Evolutionary conservation across 352 stramenopile genomes (phyloP), one percentile per base, ranked within the genome.

Genomic region (Pythium brachiatum): DNA sequence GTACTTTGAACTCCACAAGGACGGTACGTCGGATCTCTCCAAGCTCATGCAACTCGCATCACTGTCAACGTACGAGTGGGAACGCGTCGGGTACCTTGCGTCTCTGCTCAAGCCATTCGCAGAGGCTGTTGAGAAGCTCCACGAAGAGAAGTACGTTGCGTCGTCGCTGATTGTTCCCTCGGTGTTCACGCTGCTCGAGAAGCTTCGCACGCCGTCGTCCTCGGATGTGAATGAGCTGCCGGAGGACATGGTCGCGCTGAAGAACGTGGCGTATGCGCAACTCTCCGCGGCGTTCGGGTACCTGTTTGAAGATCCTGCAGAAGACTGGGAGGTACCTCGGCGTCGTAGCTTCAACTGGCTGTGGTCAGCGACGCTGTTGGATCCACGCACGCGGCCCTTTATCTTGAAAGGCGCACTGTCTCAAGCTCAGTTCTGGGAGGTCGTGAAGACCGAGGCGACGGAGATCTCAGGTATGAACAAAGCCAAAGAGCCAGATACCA

Each of bases 111-210:
- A 88, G 38, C 81, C 83, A 11, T 90, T 92, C 43, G 75, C 76
- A 6, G 80, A 90, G 18, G 79, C 81, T 2, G 81, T 75, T 1
- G 58, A 65, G 2, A 88, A 92, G 57, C 58, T 92, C 3, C 76
- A 88, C 13, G 69, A 69, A 27, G 78, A 92, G 23, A 68, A 75
- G 27, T 88, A 79, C 36, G 72, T 88, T 12, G 67, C 81, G 0
- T 89, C 83, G 8, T 90, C 80, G 20, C 59, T 92, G 21, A 78
- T 92, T 20, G 81, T 90, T 43, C 83, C 83, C 6, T 89, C 83
- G 0, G 68, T 89, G 0, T 89, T 75, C 60, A 92, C 81, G 29
- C 60, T 92, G 20, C 67, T 90, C 13, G 79, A 89, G 48, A 88
- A 85, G 60, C 64, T 89, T 15, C 82, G 76, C 16, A 36, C 55